Conservation (phyloP, 306 rosid species). For the Hippophae tibetana region DNA sequence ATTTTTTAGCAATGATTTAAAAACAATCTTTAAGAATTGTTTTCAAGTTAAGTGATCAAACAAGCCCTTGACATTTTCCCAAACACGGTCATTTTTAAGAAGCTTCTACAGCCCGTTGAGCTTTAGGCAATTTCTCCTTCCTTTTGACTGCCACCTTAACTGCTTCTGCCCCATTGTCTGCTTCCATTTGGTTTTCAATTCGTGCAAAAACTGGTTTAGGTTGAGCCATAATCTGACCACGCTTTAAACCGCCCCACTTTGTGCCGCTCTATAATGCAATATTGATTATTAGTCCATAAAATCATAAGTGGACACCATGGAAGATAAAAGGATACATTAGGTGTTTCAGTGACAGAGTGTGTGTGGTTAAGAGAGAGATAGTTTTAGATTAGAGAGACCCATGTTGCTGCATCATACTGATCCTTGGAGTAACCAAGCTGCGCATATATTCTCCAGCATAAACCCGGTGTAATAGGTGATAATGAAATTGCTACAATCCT, state of each 20-base stretch:
- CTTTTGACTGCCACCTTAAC: conserved; percentile 32
- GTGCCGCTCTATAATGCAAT: conserved; percentile 54
- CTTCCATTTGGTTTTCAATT: conserved; percentile 60
- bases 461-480: conserved; percentile 67
- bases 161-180: conserved; percentile 26
- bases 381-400: conserved; percentile 40
- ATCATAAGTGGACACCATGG: conserved; percentile 12
- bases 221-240: conserved; percentile 74
- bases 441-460: conserved; percentile 76
- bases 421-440: conserved; percentile 79
- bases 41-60: neutral
- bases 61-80: neutral
- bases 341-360: conserved; percentile 6
- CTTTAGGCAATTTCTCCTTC: conserved; percentile 38
- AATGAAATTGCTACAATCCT: conserved; percentile 73
- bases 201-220: conserved; percentile 74
- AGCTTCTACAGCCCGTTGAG: conserved; percentile 55
- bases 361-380: too few species aligned
- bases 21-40: too few species aligned
- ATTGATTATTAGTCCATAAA: conserved; percentile 23
- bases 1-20: too few species aligned
- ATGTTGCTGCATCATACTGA: conserved; percentile 62
- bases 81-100: conserved; percentile 20
- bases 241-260: conserved; percentile 79
- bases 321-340: conserved; percentile 6